A percentile compares a stretch with the other conserved stretches of the same genome.
phyloP scores from a whole-genome alignment of 2,329 filamentous ascomycete species.

The Botrytis sinoallii region DNA sequence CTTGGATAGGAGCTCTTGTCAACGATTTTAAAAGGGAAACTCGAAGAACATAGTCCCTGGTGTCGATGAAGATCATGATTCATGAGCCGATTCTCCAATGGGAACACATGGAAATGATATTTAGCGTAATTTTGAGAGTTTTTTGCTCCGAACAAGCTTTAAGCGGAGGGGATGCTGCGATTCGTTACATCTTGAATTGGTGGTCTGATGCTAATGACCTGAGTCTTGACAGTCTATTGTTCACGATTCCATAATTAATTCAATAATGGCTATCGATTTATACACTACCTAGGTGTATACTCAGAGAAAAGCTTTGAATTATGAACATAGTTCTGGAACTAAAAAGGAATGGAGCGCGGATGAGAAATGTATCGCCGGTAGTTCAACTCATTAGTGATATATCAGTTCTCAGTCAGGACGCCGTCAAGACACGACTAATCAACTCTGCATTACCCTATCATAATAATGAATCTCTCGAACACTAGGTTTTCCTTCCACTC shows the following conservation, averaged over 20 bases:
- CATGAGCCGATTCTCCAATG: background rate
- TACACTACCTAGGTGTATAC: background rate
- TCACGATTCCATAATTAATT: background rate
- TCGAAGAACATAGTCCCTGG: background rate
- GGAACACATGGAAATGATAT: no score
- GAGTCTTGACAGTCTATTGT: background rate
- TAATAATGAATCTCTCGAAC: background rate
- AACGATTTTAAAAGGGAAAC: background rate
- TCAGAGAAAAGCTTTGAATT: background rate
- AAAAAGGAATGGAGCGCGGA: background rate
- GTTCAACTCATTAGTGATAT: background rate
- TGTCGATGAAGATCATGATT: background rate
- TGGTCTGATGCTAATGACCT: background rate
- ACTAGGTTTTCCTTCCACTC: background rate
- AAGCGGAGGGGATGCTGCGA: background rate
- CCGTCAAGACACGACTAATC: background rate
- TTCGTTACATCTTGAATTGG: background rate
- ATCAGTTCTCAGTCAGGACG: background rate
- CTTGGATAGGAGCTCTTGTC: background rate
- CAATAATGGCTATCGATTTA: background rate
- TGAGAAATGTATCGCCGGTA: background rate
- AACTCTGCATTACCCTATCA: background rate
- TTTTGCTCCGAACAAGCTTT: background rate
- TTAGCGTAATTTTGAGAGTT: background rate
- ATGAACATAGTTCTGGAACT: background rate